Evolutionary conservation across 2,329 filamentous ascomycete species (phyloP).

Genomic region (Arthrobotrys sphaeroides): DNA sequence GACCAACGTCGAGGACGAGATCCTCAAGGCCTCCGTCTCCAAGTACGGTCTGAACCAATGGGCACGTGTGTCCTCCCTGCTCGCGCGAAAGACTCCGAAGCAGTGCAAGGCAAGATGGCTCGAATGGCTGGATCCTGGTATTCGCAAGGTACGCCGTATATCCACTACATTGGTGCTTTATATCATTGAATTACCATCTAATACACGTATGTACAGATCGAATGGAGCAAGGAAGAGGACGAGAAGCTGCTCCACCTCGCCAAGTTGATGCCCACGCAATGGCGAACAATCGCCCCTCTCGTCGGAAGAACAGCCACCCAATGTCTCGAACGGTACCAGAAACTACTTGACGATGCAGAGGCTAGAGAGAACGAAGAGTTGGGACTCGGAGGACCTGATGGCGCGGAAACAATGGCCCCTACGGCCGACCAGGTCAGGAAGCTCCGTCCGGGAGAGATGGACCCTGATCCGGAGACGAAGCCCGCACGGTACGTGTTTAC

Average conservation of each 20-base stretch:
- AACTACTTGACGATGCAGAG: conserved; percentile 93
- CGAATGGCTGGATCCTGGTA: conserved; percentile 97
- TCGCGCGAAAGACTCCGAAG: conserved; percentile 96
- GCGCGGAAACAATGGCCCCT: conserved; percentile 85
- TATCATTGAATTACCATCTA: neutral
- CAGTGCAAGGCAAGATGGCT: conserved; percentile 99
- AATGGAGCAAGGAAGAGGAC: conserved; percentile 98
- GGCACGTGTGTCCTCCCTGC: conserved; percentile 95
- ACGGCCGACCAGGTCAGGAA: conserved; percentile 90
- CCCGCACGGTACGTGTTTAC: conserved; percentile 76
- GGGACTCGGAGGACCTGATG: conserved; percentile 83
- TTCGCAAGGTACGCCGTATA: conserved; percentile 74
- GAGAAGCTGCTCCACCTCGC: conserved; percentile 96
- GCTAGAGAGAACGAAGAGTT: conserved; percentile 82
- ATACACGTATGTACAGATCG: conserved; percentile 68
- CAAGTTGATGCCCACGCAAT: conserved; percentile 98
- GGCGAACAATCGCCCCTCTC: conserved; percentile 96
- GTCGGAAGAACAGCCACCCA: conserved; percentile 96
- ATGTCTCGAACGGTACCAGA: conserved; percentile 96
- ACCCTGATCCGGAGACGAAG: conserved; percentile 97
- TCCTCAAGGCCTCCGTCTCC: conserved; percentile 92
- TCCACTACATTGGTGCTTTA: neutral
- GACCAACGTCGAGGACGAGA: conserved; percentile 88
- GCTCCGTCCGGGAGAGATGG: conserved; percentile 89
- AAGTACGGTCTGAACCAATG: conserved; percentile 98